A percentile compares a stretch with the other conserved stretches of the same genome.
Conservation (phyloP, 805 yeast genomes). For the Cyberlindnera veronae region DNA sequence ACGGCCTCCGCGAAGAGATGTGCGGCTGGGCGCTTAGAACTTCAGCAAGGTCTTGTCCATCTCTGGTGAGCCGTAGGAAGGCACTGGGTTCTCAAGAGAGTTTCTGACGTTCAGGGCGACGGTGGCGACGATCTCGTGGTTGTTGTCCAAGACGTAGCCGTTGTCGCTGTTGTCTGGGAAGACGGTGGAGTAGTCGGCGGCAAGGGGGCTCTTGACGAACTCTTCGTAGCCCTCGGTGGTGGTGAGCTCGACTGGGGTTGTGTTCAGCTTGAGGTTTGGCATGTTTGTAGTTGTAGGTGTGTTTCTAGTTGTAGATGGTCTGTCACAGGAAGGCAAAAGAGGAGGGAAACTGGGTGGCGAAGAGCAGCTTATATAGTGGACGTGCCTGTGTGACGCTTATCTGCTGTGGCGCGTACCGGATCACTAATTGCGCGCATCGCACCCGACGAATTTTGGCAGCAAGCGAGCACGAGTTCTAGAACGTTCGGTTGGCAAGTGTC, state of each 20-base stretch:
- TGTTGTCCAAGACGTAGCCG: conserved; percentile 33
- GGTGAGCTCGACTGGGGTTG: conserved; percentile 38
- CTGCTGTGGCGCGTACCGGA: conserved; percentile 3
- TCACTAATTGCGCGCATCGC: not conserved
- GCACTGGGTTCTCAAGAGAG: conserved; percentile 23
- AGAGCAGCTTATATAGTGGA: not conserved
- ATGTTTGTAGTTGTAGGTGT: not conserved
- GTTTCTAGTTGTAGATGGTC: not conserved
- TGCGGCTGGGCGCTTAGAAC: too few species aligned
- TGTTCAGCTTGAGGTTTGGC: conserved; percentile 17
- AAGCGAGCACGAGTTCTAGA: not conserved
- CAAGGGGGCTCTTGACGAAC: conserved; percentile 33
- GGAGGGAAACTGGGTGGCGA: not conserved
- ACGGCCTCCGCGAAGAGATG: not conserved
- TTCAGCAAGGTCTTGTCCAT: conserved; percentile 10
- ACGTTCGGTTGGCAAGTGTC: too few species aligned
- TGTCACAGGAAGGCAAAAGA: not conserved
- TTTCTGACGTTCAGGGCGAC: conserved; percentile 37
- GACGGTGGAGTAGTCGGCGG: conserved; percentile 31
- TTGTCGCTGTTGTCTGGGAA: conserved; percentile 34
- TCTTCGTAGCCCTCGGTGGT: conserved; percentile 38
- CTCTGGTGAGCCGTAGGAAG: conserved; percentile 17
- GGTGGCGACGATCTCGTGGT: conserved; percentile 36
- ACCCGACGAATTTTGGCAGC: not conserved
- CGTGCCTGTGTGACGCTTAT: conserved; percentile 1